Evolutionary conservation across 257 asterid genomes (phyloP), one percentile per base, ranked within the genome.

Genomic region (Solanum tarijense): DNA sequence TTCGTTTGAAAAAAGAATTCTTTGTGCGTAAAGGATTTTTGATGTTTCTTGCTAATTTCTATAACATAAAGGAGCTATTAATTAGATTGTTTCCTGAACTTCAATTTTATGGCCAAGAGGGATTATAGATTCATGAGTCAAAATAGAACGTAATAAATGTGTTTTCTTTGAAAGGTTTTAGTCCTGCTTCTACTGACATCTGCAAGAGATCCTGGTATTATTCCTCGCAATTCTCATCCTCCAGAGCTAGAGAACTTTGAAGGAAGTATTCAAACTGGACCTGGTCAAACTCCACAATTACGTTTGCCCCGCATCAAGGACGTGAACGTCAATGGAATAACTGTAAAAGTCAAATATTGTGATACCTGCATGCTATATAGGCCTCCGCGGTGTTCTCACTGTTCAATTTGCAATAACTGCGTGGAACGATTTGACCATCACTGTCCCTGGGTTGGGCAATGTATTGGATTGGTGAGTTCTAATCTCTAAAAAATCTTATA

Each of bases 371-470:
- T 89, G 98, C 91, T 97, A 18, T 96, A 97, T 88, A 91, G 99
- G 83, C 96, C 99, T 85, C 98, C 98, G 25, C 98, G 98, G 20
- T 96, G 98, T 88, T 97, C 99, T 4, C 99, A 96, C 89, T 97
- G 99, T 87, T 97, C 99, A 12, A 94, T 95, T 88, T 96, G 99
- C 89, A 94, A 96, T 84, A 97, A 97, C 90, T 97, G 99, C 79
- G 99, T 97, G 86, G 97, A 97, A 86, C 92, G 94, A 69, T 97
- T 97, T 58, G 99, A 97, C 90, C 99, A 97, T 92, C 99, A 97
- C 92, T 97, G 99, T 58, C 99, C 99, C 43, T 97, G 99, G 99
- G 97, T 97, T 31, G 99, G 99, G 84, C 99, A 97, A 87, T 97
- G 99, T 29, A 94, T 97, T 86, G 99, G 99, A 89, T 83, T 90